Percentiles rank a stretch among this genome's conserved stretches.
These are phyloP conservation scores for Pseudocercospora fuligena DNA, from an alignment of 2,329 filamentous ascomycete genomes.

Conservation along the genomic window DNA sequence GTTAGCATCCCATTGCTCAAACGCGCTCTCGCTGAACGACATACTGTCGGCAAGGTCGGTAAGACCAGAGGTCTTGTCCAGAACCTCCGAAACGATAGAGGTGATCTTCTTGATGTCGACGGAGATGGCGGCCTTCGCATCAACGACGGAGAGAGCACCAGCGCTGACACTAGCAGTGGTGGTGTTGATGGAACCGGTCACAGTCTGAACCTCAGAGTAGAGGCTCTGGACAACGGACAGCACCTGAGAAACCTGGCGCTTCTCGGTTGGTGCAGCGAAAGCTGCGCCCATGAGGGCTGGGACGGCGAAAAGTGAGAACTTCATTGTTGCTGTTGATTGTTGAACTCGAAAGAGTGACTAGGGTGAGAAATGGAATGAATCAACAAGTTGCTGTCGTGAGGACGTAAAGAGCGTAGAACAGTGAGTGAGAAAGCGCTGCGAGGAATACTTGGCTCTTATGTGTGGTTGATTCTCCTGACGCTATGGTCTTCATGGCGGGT, in stretches of 20 bases:
- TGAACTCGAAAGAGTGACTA: slow-evolving; percentile 28
- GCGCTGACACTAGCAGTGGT: slow-evolving; percentile 8
- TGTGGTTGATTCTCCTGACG: not conserved
- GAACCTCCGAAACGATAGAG: not conserved
- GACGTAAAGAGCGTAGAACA: slow-evolving; percentile 10
- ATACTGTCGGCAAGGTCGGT: slow-evolving; percentile 8
- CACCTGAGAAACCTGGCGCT: slow-evolving; percentile 21
- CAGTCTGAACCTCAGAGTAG: slow-evolving; percentile 15
- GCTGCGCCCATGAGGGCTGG: slow-evolving; percentile 25
- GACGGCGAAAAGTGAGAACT: slow-evolving; percentile 27
- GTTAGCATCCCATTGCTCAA: slow-evolving; percentile 2
- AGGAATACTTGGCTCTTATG: not conserved
- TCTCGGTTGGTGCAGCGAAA: slow-evolving; percentile 26
- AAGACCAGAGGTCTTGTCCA: slow-evolving; percentile 8
- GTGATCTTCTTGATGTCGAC: slow-evolving; percentile 14
- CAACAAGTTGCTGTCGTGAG: slow-evolving; percentile 19
- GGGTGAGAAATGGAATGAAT: slow-evolving; percentile 16
- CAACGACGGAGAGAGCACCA: not conserved
- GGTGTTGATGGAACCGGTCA: slow-evolving; percentile 19
- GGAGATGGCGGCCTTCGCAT: slow-evolving; percentile 15
- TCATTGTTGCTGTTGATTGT: slow-evolving; percentile 27
- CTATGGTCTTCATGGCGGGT: slow-evolving; percentile 1
- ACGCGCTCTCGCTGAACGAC: slow-evolving; percentile 4
- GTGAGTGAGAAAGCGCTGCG: not conserved
- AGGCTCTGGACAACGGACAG: slow-evolving; percentile 20